Percentiles rank a stretch among this genome's conserved stretches.
phyloP scores from a whole-genome alignment of 495 filamentous ascomycete genomes.

The Trichoderma gamsii region DNA sequence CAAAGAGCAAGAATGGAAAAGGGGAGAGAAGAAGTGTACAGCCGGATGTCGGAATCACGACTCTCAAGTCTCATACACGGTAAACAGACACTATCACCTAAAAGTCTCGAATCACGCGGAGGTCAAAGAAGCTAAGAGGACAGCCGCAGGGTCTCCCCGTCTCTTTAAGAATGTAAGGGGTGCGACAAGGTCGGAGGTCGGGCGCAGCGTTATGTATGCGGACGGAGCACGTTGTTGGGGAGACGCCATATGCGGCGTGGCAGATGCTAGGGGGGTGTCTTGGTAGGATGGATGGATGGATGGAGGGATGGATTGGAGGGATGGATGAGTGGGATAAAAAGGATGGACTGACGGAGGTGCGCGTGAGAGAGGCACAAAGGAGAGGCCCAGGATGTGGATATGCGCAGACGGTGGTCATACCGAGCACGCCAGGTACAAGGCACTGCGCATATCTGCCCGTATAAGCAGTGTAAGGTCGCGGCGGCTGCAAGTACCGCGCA shows the following conservation, averaged over 20 bases:
- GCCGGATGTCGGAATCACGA: conserved; percentile 9
- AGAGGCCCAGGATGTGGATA: conserved; percentile 4
- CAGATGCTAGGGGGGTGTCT: conserved; percentile 6
- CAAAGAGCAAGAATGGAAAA: neutral
- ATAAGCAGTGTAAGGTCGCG: neutral
- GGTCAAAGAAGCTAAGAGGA: conserved; percentile 5
- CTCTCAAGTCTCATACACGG: conserved; percentile 2
- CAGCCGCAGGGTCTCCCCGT: conserved; percentile 13
- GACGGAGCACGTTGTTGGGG: conserved; percentile 14
- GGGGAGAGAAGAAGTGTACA: neutral
- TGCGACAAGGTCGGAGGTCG: conserved; percentile 11
- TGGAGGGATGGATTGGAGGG: neutral
- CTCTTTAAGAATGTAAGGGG: conserved; percentile 13
- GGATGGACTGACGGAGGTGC: conserved; percentile 10
- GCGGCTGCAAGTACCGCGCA: neutral
- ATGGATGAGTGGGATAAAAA: neutral
- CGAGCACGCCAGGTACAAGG: conserved; percentile 9
- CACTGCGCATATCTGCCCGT: neutral
- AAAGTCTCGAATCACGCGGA: conserved; percentile 10
- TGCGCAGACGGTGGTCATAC: conserved; percentile 9
- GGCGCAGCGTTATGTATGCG: conserved; percentile 5
- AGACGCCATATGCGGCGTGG: conserved; percentile 12
- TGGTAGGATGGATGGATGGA: conserved; percentile 11
- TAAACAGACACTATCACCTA: conserved; percentile 8
- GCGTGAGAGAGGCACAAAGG: neutral